Percentiles rank a stretch among this genome's conserved stretches.
Conservation (phyloP, 2,329 filamentous ascomycete genomes). For the Alternaria arbusti region DNA sequence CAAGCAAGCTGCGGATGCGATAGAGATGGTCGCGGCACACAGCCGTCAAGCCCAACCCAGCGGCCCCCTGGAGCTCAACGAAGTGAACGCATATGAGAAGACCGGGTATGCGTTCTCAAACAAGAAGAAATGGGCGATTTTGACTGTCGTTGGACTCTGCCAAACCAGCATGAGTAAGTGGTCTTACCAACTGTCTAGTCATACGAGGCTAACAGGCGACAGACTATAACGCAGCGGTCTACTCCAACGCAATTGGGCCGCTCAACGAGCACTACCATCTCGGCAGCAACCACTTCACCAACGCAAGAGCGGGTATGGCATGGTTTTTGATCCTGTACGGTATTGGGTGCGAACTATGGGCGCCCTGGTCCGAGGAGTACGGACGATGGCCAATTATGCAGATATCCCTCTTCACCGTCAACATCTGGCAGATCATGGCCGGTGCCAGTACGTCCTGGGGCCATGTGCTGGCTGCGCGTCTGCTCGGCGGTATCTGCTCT, state of each 20-base stretch:
- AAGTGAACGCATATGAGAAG: constrained; percentile 26
- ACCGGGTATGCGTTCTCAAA: constrained; percentile 55
- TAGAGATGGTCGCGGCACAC: constrained; percentile 9
- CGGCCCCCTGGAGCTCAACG: constrained; percentile 18
- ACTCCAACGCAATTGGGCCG: constrained; percentile 58
- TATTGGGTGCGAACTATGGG: constrained; percentile 87
- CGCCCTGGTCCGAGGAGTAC: constrained; percentile 78
- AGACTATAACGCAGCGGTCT: constrained; percentile 63
- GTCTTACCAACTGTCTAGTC: constrained; percentile 38
- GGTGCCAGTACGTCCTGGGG: constrained; percentile 70
- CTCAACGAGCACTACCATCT: constrained; percentile 65
- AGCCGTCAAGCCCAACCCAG: background rate
- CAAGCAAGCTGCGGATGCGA: background rate
- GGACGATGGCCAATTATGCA: constrained; percentile 79
- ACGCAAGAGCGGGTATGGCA: constrained; percentile 66
- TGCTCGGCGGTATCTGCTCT: constrained; percentile 52
- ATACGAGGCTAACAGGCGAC: constrained; percentile 22
- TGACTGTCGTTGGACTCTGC: constrained; percentile 60
- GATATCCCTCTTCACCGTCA: constrained; percentile 73
- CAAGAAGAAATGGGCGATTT: constrained; percentile 61
- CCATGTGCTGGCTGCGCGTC: constrained; percentile 66
- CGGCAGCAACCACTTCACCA: constrained; percentile 42
- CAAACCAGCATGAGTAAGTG: constrained; percentile 59
- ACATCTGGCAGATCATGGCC: constrained; percentile 66
- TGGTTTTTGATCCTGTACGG: constrained; percentile 81